Base-by-base conservation (phyloP, 1,284 basidiomycete species). In the Sanghuangporus baumii region DNA sequence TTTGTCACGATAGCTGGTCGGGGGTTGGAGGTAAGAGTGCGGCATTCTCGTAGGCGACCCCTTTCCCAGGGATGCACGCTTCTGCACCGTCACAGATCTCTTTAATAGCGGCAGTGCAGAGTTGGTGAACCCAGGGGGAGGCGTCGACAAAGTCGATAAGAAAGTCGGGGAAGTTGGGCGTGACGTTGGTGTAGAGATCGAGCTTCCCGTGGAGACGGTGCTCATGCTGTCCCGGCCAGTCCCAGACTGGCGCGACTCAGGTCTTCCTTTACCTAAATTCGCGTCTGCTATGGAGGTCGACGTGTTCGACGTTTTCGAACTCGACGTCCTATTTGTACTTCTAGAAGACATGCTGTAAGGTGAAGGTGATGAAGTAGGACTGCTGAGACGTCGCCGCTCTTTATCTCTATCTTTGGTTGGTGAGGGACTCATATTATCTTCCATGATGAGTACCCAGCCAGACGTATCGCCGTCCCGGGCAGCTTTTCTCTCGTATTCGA, bases 371-470 rank as follows among this genome's bases (percentile, higher is more conserved):
- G 66, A 66, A 61, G 77, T 76, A 23, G 88, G 84, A 66, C 84
- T 88, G 9, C 87, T 87, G 11, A 80, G 72, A 67, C 87, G 79
- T 63, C 87, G 78, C 60, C 77, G 72, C 63, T 83, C 82, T 64
- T 81, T 81, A 59, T 82, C 81, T 65, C 78, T 75, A 57, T 80
- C 76, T 71, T 84, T 87, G 43, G 76, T 77, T 20, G 87, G 88
- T n/a, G 85, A 85, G 16, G 89, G 87, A 26, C 37, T 63, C 64
- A 60, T 64, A 0, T 86, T 84, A 68, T 90, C 89, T 66, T 91
- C 89, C 88, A 90, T 89, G 59, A 91, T 88, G 36, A 91, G 80
- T 41, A 91, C 89, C 89, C 89, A 91, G 57, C 89, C 89, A 34
- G 88, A 83, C 4, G 84, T 76, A 69, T 89, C 88, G 26, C 79